Percentiles rank a stretch among this genome's conserved stretches.
Evolutionary conservation across 331 rosid genomes (phyloP).

Genomic region (Cucumis variabilis): DNA sequence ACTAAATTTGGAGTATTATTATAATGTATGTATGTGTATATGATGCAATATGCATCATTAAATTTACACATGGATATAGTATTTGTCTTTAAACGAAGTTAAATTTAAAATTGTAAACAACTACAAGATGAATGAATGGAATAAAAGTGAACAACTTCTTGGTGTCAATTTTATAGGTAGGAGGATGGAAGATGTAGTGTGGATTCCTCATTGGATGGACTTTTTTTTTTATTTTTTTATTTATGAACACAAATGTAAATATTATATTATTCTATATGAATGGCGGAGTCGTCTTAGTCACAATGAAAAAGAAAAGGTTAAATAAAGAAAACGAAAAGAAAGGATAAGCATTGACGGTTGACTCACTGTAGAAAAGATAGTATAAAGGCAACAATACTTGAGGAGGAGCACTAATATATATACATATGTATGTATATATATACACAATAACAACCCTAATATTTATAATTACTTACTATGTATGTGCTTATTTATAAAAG

Average conservation of each 20-base stretch:
- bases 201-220: background rate
- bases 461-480: no score
- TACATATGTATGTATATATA: no score
- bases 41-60: no score
- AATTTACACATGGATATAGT: no score
- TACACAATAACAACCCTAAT: background rate
- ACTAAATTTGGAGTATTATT: no score
- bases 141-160: background rate
- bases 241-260: no score
- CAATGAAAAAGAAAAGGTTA: background rate
- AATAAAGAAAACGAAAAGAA: background rate
- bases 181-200: background rate
- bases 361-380: background rate
- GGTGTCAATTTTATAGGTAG: background rate
- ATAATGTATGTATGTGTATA: no score
- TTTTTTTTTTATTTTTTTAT: no score
- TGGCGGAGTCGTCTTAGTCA: background rate
- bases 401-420: background rate
- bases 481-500: no score
- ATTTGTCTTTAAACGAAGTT: background rate
- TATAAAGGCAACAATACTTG: background rate
- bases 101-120: no score
- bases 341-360: conserved; percentile 33
- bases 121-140: no score
- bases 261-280: background rate